Evolutionary conservation across 108 stramenopile species (phyloP).

Genomic region (Stephanodiscus triporus): DNA sequence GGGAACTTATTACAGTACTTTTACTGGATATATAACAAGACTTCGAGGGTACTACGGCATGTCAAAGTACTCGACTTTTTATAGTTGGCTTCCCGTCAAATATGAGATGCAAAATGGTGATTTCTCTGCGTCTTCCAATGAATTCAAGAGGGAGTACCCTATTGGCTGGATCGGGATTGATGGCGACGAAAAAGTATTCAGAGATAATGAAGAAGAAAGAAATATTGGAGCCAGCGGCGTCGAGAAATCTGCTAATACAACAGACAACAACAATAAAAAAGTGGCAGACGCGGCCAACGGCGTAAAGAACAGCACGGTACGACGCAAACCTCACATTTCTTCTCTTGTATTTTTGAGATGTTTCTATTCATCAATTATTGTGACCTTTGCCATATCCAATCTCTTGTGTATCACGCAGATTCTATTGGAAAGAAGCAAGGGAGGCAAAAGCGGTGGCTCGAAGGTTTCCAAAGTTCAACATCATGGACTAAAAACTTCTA

Average conservation of each 20-base stretch:
- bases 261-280: background rate
- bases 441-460: background rate
- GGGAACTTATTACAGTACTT: conserved; percentile 92
- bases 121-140: conserved; percentile 31
- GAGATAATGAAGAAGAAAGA: conserved; percentile 29
- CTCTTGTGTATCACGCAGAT: no score
- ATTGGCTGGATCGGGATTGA: conserved; percentile 82
- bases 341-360: no score
- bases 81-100: conserved; percentile 67
- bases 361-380: no score
- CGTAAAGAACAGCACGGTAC: no score
- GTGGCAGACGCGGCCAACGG: no score
- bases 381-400: no score
- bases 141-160: conserved; percentile 72
- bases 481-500: background rate
- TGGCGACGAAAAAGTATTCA: conserved; percentile 47
- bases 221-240: background rate
- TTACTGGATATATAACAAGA: conserved; percentile 90
- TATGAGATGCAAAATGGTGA: conserved; percentile 60
- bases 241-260: background rate
- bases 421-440: background rate
- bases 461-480: background rate
- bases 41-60: conserved; percentile 83
- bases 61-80: conserved; percentile 73
- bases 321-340: no score